Conservation (phyloP, 257 asterid species). For the Ballota nigra region DNA sequence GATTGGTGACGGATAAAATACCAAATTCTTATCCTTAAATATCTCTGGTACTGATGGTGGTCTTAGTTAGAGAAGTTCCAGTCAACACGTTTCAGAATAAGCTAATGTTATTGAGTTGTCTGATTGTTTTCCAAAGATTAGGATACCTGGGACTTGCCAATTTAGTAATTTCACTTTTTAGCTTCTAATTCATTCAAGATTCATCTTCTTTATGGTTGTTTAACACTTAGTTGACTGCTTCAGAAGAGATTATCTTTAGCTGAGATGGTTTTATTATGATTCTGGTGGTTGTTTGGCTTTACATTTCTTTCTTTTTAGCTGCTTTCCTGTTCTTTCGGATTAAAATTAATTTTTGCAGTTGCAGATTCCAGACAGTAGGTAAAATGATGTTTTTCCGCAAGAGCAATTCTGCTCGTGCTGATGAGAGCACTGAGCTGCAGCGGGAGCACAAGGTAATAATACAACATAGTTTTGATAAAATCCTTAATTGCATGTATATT, state of each 20-base stretch:
- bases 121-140: neutral
- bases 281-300: neutral
- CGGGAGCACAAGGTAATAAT: conserved; percentile 60
- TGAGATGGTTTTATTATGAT: neutral
- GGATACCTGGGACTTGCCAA: neutral
- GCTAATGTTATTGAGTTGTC: conserved; percentile 1
- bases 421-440: conserved; percentile 52
- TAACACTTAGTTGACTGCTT: neutral
- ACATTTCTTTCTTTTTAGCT: neutral
- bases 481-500: neutral
- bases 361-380: conserved; percentile 15
- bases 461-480: neutral
- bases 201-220: neutral
- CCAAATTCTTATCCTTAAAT: neutral
- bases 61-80: neutral
- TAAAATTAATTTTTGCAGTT: conserved; percentile 1
- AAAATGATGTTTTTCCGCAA: conserved; percentile 61
- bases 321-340: conserved; percentile 8
- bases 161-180: neutral
- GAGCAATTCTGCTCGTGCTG: conserved; percentile 48
- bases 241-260: neutral
- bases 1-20: neutral
- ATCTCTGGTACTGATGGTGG: neutral
- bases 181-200: neutral
- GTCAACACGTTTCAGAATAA: neutral